Percentiles rank a stretch among this genome's conserved stretches.
These are phyloP conservation scores for Candida anutae DNA, from an alignment of 1,139 yeast genomes.

Conservation along the genomic window DNA sequence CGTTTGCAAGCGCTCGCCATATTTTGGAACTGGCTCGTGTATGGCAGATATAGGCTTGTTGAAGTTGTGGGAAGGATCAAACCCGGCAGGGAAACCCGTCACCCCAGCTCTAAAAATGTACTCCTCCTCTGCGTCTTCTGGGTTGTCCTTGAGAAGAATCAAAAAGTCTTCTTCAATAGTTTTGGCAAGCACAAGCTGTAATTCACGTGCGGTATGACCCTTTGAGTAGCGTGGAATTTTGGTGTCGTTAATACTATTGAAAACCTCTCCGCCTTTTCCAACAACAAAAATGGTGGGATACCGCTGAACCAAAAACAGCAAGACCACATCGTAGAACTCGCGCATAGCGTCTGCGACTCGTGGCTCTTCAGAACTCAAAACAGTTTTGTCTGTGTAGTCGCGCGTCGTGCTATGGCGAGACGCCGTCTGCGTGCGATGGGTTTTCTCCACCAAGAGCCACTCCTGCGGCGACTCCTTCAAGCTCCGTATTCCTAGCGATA, in stretches of 20 bases:
- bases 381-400: slow-evolving; percentile 15
- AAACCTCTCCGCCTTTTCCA: slow-evolving; percentile 8
- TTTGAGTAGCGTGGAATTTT: slow-evolving; percentile 16
- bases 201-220: slow-evolving; percentile 10
- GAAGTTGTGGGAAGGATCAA: slow-evolving; percentile 28
- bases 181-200: slow-evolving; percentile 18
- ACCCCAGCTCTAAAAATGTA: slow-evolving; percentile 27
- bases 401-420: slow-evolving; percentile 15
- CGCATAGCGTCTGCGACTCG: slow-evolving; percentile 18
- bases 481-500: slow-evolving; percentile 31
- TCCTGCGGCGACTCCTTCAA: slow-evolving; percentile 23
- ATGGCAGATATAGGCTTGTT: slow-evolving; percentile 31
- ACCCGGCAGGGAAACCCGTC: slow-evolving; percentile 38
- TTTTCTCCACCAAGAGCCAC: slow-evolving; percentile 32
- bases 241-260: slow-evolving; percentile 23
- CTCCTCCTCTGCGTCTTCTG: slow-evolving; percentile 24
- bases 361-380: slow-evolving; percentile 13
- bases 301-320: slow-evolving; percentile 19
- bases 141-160: slow-evolving; percentile 29
- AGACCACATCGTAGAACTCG: slow-evolving; percentile 25
- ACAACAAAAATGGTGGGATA: slow-evolving; percentile 27
- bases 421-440: slow-evolving; percentile 19
- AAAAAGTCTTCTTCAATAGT: slow-evolving; percentile 36
- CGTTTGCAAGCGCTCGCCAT: slow-evolving; percentile 20
- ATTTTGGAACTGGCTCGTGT: slow-evolving; percentile 38